A percentile compares a stretch with the other conserved stretches of the same genome.
Conservation (phyloP, 352 stramenopile genomes). For the Plasmopara viticola region DNA sequence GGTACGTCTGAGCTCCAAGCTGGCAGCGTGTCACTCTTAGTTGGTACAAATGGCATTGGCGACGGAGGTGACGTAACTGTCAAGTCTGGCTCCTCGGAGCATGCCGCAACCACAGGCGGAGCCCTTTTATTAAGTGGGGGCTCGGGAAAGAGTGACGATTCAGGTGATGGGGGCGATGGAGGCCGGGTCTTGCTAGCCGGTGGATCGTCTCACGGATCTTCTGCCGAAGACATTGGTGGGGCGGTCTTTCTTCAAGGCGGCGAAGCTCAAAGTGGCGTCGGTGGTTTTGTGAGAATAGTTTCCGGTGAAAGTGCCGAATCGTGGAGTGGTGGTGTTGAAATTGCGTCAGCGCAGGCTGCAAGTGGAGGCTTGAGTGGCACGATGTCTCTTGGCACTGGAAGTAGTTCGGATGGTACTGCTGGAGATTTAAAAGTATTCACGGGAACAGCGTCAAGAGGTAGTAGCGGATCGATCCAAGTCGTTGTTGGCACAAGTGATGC, state of each 20-base stretch:
- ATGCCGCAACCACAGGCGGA: conserved; percentile 45
- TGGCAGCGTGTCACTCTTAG: conserved; percentile 31
- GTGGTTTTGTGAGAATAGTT: conserved; percentile 36
- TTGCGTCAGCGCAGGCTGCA: conserved; percentile 44
- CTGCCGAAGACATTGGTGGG: conserved; percentile 49
- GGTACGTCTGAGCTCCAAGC: conserved; percentile 32
- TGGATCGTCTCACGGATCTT: conserved; percentile 46
- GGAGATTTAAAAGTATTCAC: conserved; percentile 35
- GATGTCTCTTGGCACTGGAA: conserved; percentile 41
- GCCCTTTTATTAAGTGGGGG: conserved; percentile 40
- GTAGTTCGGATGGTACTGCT: conserved; percentile 32
- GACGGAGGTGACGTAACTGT: conserved; percentile 51
- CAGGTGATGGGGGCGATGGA: conserved; percentile 65
- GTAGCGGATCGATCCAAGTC: conserved; percentile 55
- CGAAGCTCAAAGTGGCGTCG: conserved; percentile 40
- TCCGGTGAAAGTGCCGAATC: conserved; percentile 47
- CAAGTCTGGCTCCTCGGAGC: conserved; percentile 39
- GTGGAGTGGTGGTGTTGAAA: conserved; percentile 44
- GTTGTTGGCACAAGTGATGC: conserved; percentile 47
- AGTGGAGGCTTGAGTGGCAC: conserved; percentile 50
- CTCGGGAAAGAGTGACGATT: conserved; percentile 54
- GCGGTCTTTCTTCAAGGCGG: conserved; percentile 45
- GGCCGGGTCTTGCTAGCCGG: conserved; percentile 41
- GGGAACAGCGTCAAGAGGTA: conserved; percentile 46
- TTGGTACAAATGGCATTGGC: conserved; percentile 37